Base-by-base conservation (phyloP, 352 stramenopile species). In the Elongisporangium undulatum region DNA sequence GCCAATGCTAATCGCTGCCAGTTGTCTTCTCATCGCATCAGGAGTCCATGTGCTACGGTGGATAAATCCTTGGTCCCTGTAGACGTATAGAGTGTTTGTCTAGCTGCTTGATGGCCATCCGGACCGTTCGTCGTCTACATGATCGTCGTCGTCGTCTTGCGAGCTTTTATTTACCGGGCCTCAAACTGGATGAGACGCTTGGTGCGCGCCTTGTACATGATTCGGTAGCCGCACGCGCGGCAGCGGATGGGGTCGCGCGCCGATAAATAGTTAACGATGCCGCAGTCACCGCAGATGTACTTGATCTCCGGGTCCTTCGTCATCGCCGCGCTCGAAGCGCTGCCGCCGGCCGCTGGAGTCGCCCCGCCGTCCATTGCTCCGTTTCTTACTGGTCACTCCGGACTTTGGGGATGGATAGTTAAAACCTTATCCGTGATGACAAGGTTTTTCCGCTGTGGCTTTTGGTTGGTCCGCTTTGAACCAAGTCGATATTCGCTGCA, bases 191-290 rank as follows among this genome's bases (percentile, higher is more conserved):
- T 95, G 56, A 97, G 74, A 24, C 96, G 89, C 81, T 98, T 98
- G 26, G 96, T 99, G 62, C 96, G 87, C 20, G 89, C 94, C 82
- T 99, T 99, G 89, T 99, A 99, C 72, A 99, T 94, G 82, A 99
- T 98, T 61, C 96, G 89, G 81, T 98, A 98, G 55, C 95, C 95
- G 71, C 96, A 99, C 51, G 96, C 92, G 60, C 94, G 90, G 77
- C 96, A 99, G 58, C 94, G 89, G 59, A 99, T 97, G 22, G 94
- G 92, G 79, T 99, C 96, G 60, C 92, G 89, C 53, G 92, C 92
- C 64, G 96, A 98, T 68, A 99, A 91, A 62, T 98, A 88, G 77
- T 98, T 98, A 57, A 94, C 79, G 61, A 96, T 94, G 50, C 94
- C 94, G 72, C 96, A 99, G 84, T 99, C 96, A 24, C 96, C 96